Evolutionary conservation across 192 early-diverging fungal species (phyloP), one percentile per base, ranked within the genome.

Genomic region (Linnemannia exigua): DNA sequence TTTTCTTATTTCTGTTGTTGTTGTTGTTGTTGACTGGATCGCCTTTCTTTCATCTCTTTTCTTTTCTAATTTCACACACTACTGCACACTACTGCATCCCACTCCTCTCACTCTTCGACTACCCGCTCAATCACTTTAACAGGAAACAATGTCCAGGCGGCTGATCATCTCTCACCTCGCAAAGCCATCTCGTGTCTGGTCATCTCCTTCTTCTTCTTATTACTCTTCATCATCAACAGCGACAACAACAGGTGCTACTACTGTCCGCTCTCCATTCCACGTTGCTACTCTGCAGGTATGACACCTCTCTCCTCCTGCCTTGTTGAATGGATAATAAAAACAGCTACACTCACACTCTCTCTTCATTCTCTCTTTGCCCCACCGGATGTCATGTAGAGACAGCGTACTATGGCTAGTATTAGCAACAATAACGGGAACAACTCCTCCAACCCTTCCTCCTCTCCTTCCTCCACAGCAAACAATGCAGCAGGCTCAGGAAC

Each of bases 401-500:
- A 63, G 11, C 48, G 69, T 5, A 47, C 71, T 28, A 48, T 41
- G 71, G 71, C 47, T 1, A 5, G 22, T 41, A 50, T 48, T 15
- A 48, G 47, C 70, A 72, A 47, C 28, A 25, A n/a, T n/a, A n/a
- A n/a, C n/a, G n/a, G n/a, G n/a, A n/a, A n/a, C n/a, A n/a, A n/a
- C n/a, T n/a, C n/a, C n/a, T n/a, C n/a, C n/a, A n/a, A n/a, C n/a
- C n/a, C n/a, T n/a, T n/a, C n/a, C n/a, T n/a, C 41, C 19, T 15
- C 61, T 67, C 22, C 75, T 47, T n/a, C 46, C 47, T 44, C 41
- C 41, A 44, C 5, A 3, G 9, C n/a, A 41, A 48, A 15, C 66
- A 69, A 75, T 37, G 54, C 52, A 25, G 75, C 61, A 19, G 80
- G 80, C 11, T 82, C 80, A 61, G 80, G 80, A 22, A 86, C 84